Evolutionary conservation across 2,329 filamentous ascomycete species (phyloP), one percentile per base, ranked within the genome.

Genomic region (Aureobasidium sp.): DNA sequence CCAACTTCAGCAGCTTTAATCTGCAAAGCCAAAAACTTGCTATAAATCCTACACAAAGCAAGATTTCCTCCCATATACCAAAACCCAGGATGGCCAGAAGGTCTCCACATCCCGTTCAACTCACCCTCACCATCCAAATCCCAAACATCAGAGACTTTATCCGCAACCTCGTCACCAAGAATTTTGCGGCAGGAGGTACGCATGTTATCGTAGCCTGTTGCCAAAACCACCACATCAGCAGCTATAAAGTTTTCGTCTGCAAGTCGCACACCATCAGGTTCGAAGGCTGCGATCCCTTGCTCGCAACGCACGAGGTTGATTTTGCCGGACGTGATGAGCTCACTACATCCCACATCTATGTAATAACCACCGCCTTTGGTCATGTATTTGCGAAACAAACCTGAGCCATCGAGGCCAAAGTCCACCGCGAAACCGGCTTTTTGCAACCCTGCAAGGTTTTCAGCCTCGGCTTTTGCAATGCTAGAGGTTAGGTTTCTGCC

Each of bases 341-440:
- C 73, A 0, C 81, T 83, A 0, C 81, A 83, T 0, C 87, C 87
- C 1, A 88, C 85, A 63, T 89, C 84, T 64, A 89, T 86, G 71
- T 89, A 89, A 69, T 88, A 89, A 0, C 86, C 86, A 0, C 87
- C 86, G 1, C 85, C 85, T 2, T 83, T 61, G 65, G 86, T 83
- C 64, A 86, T 78, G 67, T 87, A 88, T 70, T 87, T 87, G 58
- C 81, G 71, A 62, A 83, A 78, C 1, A 88, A 75, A 0, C 86
- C 86, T 0, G 79, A 75, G 0, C 76, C 79, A 59, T 85, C 79
- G 0, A 83, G 80, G 0, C 86, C 86, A 0, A 69, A 72, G 65
- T 88, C 85, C 0, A 84, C 71, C 58, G 79, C 79, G 77, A 89
- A 89, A 0, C 86, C 86, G 0, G 77, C 85, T 41, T 76, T 79